Evolutionary conservation across 768 basidiomycete genomes (phyloP).

Genomic region (Auriscalpium vulgare): DNA sequence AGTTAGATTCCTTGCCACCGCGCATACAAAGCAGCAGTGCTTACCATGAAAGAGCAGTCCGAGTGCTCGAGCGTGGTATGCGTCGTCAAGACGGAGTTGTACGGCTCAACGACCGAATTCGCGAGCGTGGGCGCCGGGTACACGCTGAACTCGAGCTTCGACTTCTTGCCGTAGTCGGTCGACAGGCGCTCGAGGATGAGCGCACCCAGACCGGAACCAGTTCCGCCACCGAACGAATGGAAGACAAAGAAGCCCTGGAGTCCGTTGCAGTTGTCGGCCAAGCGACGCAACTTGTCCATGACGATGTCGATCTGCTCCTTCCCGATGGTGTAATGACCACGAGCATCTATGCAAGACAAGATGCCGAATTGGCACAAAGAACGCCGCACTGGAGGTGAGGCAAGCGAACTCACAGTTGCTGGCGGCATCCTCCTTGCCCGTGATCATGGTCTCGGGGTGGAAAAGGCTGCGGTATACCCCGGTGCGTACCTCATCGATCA

Average conservation of each 20-base stretch:
- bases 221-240: conserved; percentile 99
- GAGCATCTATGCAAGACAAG: conserved; percentile 61
- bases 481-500: conserved; percentile 94
- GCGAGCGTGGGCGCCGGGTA: conserved; percentile 93
- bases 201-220: conserved; percentile 98
- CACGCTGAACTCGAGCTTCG: conserved; percentile 96
- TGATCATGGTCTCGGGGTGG: conserved; percentile 98
- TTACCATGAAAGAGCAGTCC: conserved; percentile 99
- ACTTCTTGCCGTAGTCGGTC: conserved; percentile 98
- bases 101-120: conserved; percentile 97
- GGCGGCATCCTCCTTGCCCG: conserved; percentile 98
- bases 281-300: conserved; percentile 93
- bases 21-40: not conserved
- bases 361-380: not conserved
- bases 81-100: conserved; percentile 96
- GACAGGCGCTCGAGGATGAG: conserved; percentile 95
- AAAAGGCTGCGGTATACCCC: conserved; percentile 95
- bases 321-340: conserved; percentile 98
- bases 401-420: conserved; percentile 78
- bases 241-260: conserved; percentile 99
- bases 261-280: conserved; percentile 96
- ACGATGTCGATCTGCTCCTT: conserved; percentile 97
- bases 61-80: conserved; percentile 99
- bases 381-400: not conserved
- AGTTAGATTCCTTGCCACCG: not conserved